Conservation (phyloP, 352 stramenopile species). For the Phytophthora lateralis region DNA sequence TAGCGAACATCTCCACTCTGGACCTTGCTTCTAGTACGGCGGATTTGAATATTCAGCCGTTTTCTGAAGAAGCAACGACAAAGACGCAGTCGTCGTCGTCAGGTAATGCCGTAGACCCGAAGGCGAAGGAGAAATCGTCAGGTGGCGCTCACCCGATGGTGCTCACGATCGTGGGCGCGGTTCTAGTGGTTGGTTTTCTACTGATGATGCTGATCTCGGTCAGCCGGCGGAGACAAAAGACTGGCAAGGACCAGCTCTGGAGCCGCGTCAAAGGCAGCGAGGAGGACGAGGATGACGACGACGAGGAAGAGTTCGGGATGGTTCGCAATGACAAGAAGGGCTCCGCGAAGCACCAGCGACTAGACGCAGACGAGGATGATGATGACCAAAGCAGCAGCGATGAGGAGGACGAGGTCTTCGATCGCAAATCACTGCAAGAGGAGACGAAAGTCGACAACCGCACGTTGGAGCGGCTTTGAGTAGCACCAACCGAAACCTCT, state of each 20-base stretch:
- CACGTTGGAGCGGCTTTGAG: conserved; percentile 66
- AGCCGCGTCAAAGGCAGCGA: conserved; percentile 75
- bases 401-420: conserved; percentile 81
- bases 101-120: conserved; percentile 12
- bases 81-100: conserved; percentile 24
- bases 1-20: conserved; percentile 10
- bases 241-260: conserved; percentile 61
- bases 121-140: conserved; percentile 31
- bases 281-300: conserved; percentile 67
- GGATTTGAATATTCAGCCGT: conserved; percentile 15
- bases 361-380: conserved; percentile 40
- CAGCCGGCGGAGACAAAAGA: conserved; percentile 61
- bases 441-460: conserved; percentile 60
- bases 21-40: conserved; percentile 15
- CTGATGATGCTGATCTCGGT: conserved; percentile 66
- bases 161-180: conserved; percentile 70
- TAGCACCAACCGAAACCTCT: conserved; percentile 3
- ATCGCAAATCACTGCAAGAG: conserved; percentile 42
- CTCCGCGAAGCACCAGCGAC: conserved; percentile 43
- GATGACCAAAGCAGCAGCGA: conserved; percentile 45
- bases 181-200: conserved; percentile 77
- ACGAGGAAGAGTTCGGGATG: conserved; percentile 65
- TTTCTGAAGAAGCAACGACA: conserved; percentile 17
- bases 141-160: conserved; percentile 62
- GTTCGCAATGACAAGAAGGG: conserved; percentile 36